Conservation (phyloP, 768 basidiomycete species). For the Serendipita vermifera region DNA sequence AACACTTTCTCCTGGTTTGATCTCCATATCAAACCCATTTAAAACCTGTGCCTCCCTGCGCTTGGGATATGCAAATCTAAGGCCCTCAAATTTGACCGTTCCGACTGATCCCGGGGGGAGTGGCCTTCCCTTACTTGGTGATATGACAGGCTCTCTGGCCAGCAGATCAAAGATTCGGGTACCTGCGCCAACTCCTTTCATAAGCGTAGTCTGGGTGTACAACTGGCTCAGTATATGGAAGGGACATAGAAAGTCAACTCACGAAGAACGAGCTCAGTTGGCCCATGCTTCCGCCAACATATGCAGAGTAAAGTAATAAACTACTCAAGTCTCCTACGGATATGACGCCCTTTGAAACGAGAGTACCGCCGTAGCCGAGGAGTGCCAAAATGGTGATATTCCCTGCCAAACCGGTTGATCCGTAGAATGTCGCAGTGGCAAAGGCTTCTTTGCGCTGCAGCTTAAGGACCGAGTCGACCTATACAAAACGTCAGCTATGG, state of each 20-base stretch:
- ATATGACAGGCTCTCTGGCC: slow-evolving; percentile 64
- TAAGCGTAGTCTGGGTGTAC: slow-evolving; percentile 77
- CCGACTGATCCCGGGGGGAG: slow-evolving; percentile 49
- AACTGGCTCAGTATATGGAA: slow-evolving; percentile 11
- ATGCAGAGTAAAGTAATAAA: slow-evolving; percentile 25
- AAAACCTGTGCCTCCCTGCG: slow-evolving; percentile 69
- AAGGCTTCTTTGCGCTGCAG: slow-evolving; percentile 78
- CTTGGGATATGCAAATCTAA: slow-evolving; percentile 83
- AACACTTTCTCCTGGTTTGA: slow-evolving; percentile 75
- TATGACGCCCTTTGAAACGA: slow-evolving; percentile 79
- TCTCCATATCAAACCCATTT: slow-evolving; percentile 66
- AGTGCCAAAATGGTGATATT: slow-evolving; percentile 82
- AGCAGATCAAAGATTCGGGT: slow-evolving; percentile 88
- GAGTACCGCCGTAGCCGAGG: slow-evolving; percentile 84
- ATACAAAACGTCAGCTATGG: background rate
- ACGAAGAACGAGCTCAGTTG: slow-evolving; percentile 28
- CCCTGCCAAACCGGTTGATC: slow-evolving; percentile 82
- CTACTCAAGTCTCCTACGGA: slow-evolving; percentile 87
- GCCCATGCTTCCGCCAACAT: slow-evolving; percentile 6
- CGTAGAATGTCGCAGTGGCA: slow-evolving; percentile 88
- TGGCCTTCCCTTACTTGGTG: slow-evolving; percentile 44
- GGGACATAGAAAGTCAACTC: slow-evolving; percentile 15
- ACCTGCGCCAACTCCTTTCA: slow-evolving; percentile 93
- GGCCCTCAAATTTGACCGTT: slow-evolving; percentile 63
- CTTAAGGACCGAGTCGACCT: slow-evolving; percentile 46